Evolutionary conservation across 1,284 basidiomycete genomes (phyloP).

Genomic region (Trametes versicolor): DNA sequence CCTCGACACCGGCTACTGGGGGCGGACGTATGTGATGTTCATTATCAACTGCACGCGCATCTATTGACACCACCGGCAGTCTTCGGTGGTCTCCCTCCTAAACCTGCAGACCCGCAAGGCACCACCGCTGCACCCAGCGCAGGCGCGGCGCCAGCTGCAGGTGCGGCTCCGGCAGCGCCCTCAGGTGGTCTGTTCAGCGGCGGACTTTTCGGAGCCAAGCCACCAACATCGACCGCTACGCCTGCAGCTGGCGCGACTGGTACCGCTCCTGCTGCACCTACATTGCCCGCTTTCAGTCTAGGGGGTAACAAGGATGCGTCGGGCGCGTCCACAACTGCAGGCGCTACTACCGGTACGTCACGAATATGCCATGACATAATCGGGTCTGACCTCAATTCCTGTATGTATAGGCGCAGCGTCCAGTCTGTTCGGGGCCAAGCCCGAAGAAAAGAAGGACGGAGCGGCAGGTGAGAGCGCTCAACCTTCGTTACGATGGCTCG

Average conservation of each 20-base stretch:
- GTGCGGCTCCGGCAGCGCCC: constrained; percentile 29
- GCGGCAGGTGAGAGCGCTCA: constrained; percentile 33
- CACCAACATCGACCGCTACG: constrained; percentile 39
- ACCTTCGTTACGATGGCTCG: background rate
- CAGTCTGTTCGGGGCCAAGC: constrained; percentile 39
- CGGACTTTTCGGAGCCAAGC: constrained; percentile 45
- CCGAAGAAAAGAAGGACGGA: constrained; percentile 50
- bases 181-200: constrained; percentile 41
- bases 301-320: constrained; percentile 34
- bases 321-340: constrained; percentile 12
- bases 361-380: background rate
- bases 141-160: constrained; percentile 22
- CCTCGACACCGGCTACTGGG: constrained; percentile 30
- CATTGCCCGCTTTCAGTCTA: constrained; percentile 41
- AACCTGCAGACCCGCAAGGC: constrained; percentile 34
- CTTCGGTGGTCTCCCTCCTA: constrained; percentile 33
- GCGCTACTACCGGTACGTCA: constrained; percentile 32
- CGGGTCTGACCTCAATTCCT: background rate
- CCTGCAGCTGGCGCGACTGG: constrained; percentile 34
- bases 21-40: constrained; percentile 26
- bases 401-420: constrained; percentile 23
- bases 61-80: constrained; percentile 1
- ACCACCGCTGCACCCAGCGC: constrained; percentile 23
- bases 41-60: background rate
- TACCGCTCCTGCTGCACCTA: constrained; percentile 36